Percentiles rank a stretch among this genome's conserved stretches.
These are phyloP conservation scores for Aspergillus latus DNA, from an alignment of 2,329 filamentous ascomycete species.

Conservation along the genomic window DNA sequence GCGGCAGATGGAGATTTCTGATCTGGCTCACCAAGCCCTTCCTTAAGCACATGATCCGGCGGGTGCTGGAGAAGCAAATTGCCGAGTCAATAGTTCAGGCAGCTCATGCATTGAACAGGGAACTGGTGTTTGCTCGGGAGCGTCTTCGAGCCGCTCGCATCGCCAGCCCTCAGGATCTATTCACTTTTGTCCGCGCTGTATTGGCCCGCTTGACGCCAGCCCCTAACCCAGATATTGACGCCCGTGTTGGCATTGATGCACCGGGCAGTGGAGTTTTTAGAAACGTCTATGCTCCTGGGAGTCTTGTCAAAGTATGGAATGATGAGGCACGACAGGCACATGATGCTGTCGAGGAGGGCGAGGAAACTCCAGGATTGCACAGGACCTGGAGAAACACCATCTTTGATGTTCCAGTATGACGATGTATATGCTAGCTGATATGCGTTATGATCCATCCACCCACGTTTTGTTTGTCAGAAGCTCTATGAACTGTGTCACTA, in stretches of 20 bases:
- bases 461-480: neutral
- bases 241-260: conserved; percentile 67
- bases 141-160: conserved; percentile 82
- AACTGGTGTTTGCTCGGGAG: conserved; percentile 83
- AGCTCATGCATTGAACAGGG: conserved; percentile 74
- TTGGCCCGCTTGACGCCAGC: conserved; percentile 70
- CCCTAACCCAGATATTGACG: conserved; percentile 74
- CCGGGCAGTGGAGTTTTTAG: conserved; percentile 68
- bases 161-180: conserved; percentile 73
- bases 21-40: conserved; percentile 83
- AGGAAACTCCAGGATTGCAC: conserved; percentile 55
- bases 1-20: conserved; percentile 71
- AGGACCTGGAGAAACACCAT: conserved; percentile 77
- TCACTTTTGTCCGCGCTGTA: conserved; percentile 80
- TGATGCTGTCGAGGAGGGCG: conserved; percentile 70
- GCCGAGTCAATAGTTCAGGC: conserved; percentile 68
- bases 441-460: neutral
- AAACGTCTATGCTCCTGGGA: conserved; percentile 83
- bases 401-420: conserved; percentile 57
- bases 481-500: neutral
- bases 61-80: conserved; percentile 75
- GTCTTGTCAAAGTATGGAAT: conserved; percentile 85
- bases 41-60: conserved; percentile 75
- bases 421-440: neutral
- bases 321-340: conserved; percentile 70